Evolutionary conservation across 2,329 filamentous ascomycete species (phyloP).

Genomic region (Phialophora macrospora): DNA sequence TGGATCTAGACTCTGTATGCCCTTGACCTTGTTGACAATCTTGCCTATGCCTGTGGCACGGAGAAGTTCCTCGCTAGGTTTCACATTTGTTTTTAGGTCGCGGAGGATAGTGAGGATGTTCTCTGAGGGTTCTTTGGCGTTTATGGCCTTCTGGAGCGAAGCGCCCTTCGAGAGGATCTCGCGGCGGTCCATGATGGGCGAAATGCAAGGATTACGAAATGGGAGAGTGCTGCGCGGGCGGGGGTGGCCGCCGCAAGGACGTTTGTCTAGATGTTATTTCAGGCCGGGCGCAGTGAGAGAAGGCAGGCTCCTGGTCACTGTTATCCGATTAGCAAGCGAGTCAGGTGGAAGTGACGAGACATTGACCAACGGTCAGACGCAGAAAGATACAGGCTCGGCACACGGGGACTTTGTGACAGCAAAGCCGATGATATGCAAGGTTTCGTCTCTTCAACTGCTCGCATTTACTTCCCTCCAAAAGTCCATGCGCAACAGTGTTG

Average conservation of each 20-base stretch:
- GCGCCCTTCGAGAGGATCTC: slow-evolving; percentile 78
- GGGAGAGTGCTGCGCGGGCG: slow-evolving; percentile 1
- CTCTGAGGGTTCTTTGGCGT: slow-evolving; percentile 72
- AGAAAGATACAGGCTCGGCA: not conserved
- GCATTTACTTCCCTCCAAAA: not conserved
- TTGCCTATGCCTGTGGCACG: slow-evolving; percentile 91
- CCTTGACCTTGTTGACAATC: slow-evolving; percentile 81
- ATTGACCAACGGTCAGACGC: not conserved
- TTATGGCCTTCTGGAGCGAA: slow-evolving; percentile 77
- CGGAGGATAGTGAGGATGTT: slow-evolving; percentile 76
- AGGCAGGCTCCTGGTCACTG: not conserved
- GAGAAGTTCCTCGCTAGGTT: slow-evolving; percentile 85
- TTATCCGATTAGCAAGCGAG: slow-evolving; percentile 12
- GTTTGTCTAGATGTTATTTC: not conserved
- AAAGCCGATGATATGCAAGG: not conserved
- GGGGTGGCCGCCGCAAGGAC: not conserved
- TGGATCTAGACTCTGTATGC: slow-evolving; percentile 69
- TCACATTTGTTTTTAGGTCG: slow-evolving; percentile 77
- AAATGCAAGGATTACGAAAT: slow-evolving; percentile 2
- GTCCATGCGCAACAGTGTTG: slow-evolving; percentile 4
- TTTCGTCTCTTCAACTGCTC: not conserved
- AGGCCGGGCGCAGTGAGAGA: not conserved
- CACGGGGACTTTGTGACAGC: not conserved
- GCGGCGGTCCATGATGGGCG: slow-evolving; percentile 73
- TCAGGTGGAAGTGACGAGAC: slow-evolving; percentile 9